A percentile compares a stretch with the other conserved stretches of the same genome.
These are phyloP conservation scores for Phytophthora niederhauseri DNA, from an alignment of 352 stramenopile species.

Conservation along the genomic window DNA sequence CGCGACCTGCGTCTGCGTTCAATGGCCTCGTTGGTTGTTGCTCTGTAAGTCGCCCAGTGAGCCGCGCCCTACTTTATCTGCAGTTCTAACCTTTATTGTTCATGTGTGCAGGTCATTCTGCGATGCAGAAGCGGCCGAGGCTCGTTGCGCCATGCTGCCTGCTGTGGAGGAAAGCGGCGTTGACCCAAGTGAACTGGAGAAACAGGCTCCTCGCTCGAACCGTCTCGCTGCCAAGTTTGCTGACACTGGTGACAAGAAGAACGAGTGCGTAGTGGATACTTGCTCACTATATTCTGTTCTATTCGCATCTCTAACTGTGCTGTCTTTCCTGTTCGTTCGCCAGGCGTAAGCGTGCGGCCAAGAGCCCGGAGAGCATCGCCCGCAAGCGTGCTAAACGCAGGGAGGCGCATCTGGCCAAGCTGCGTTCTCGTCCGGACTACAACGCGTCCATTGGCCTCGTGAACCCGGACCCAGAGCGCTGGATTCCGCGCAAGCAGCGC, in stretches of 20 bases:
- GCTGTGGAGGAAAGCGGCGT: conserved; percentile 53
- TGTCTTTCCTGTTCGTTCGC: not conserved
- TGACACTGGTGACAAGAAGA: conserved; percentile 76
- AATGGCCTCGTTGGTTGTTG: conserved; percentile 76
- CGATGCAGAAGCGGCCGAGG: conserved; percentile 66
- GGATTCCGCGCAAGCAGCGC: conserved; percentile 89
- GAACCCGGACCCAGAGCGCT: conserved; percentile 81
- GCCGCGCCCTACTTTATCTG: conserved; percentile 1
- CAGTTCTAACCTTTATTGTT: conserved; percentile 20
- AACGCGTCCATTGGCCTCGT: conserved; percentile 80
- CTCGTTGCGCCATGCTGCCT: conserved; percentile 71
- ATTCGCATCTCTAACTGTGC: not conserved
- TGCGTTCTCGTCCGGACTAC: conserved; percentile 72
- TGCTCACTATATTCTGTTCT: not conserved
- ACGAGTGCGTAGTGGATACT: conserved; percentile 56
- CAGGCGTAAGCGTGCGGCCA: conserved; percentile 72
- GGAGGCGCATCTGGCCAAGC: conserved; percentile 59
- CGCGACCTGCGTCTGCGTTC: conserved; percentile 75
- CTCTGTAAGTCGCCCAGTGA: conserved; percentile 50
- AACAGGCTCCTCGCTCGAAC: conserved; percentile 62
- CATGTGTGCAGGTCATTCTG: conserved; percentile 62
- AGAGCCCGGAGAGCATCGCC: conserved; percentile 73
- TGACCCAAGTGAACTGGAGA: conserved; percentile 72
- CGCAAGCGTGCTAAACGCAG: conserved; percentile 79
- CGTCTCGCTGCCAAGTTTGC: conserved; percentile 65